Conservation (phyloP, 176 grass and related monocot genomes). For the Ampelocalamus luodianensis region DNA sequence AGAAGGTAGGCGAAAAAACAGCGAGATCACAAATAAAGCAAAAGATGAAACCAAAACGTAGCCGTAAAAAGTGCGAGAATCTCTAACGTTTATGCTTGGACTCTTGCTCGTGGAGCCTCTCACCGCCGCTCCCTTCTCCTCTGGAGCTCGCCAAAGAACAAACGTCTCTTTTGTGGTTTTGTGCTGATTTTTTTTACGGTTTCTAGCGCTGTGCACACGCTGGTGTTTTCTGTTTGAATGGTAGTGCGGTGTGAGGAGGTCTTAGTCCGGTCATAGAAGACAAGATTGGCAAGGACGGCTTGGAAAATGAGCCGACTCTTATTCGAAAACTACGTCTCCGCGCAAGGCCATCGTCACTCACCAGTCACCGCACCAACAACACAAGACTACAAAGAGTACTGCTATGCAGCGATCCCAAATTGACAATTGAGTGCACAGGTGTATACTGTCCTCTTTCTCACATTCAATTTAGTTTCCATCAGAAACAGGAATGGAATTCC, state of each 20-base stretch:
- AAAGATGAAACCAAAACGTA: no score
- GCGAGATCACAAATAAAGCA: no score
- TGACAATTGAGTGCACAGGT: neutral
- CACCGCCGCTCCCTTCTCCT: neutral
- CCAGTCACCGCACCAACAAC: neutral
- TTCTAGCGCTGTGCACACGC: neutral
- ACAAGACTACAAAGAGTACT: neutral
- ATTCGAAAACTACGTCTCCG: neutral
- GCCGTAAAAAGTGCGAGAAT: neutral
- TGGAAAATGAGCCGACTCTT: neutral
- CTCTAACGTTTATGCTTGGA: neutral
- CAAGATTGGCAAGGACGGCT: conserved; percentile 20
- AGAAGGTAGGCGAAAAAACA: no score
- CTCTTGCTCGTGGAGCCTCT: conserved; percentile 14
- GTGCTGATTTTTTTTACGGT: no score
- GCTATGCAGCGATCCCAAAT: neutral
- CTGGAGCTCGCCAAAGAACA: neutral
- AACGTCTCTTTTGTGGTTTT: neutral
- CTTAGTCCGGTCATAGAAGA: neutral
- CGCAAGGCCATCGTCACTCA: no score
- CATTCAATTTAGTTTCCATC: neutral
- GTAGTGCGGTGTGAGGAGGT: neutral
- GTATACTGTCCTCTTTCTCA: neutral
- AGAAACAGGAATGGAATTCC: no score
- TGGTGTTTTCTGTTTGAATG: neutral